Evolutionary conservation across 2,329 filamentous ascomycete species (phyloP).

Genomic region (Aspergillus sp.): DNA sequence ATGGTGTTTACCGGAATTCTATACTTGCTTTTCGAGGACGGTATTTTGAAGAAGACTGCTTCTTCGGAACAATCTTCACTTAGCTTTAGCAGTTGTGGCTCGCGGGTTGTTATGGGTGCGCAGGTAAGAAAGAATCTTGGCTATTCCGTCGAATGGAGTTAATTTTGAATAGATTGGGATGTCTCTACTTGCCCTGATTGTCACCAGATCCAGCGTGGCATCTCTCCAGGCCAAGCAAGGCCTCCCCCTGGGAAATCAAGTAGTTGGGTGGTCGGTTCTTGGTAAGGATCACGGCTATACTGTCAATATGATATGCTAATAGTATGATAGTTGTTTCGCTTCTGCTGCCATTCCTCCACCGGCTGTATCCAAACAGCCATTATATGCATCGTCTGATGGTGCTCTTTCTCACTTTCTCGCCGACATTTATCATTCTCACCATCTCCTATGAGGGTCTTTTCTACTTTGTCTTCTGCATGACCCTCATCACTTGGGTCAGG

Average conservation of each 20-base stretch:
- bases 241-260: conserved; percentile 79
- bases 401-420: conserved; percentile 88
- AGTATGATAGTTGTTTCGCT: conserved; percentile 61
- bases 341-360: conserved; percentile 74
- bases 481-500: conserved; percentile 83
- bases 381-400: conserved; percentile 86
- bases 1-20: conserved; percentile 73
- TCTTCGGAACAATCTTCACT: conserved; percentile 14
- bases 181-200: conserved; percentile 72
- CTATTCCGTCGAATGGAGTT: neutral
- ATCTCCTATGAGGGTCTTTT: conserved; percentile 98
- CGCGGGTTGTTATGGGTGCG: conserved; percentile 41
- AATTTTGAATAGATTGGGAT: conserved; percentile 59
- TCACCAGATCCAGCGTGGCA: conserved; percentile 79
- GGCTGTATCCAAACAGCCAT: conserved; percentile 73
- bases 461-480: conserved; percentile 82
- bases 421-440: conserved; percentile 89
- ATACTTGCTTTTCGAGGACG: conserved; percentile 77
- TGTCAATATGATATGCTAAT: conserved; percentile 4
- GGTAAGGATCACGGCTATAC: conserved; percentile 48
- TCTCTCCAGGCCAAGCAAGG: conserved; percentile 82
- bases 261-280: conserved; percentile 77
- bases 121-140: conserved; percentile 29
- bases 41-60: conserved; percentile 43
- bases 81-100: conserved; percentile 24